Base-by-base conservation (phyloP, 768 basidiomycete genomes). In the Mycena galericulata region DNA sequence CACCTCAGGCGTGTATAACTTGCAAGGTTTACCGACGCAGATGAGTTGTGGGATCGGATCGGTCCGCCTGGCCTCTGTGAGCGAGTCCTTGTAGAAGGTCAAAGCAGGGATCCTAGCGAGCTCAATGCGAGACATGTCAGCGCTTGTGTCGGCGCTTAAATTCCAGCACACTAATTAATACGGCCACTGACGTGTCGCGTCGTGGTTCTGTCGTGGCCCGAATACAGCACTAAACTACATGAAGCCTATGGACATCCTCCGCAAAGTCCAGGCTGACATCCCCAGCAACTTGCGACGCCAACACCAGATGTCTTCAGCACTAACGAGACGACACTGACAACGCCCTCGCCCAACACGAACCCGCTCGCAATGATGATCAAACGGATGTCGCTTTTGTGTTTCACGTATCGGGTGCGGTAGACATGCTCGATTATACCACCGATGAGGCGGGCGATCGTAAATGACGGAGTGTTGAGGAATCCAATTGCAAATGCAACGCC, bases 401-500 rank as follows among this genome's bases (percentile, higher is more conserved):
- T 87, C 27, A 84, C 82, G 73, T 83, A 80, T 40, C 83, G 80
- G 27, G 80, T 86, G 68, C 88, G 86, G 74, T 91, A 95, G 29
- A 88, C 75, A 73, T 91, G 88, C 73, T 97, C 96, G 70, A 94
- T 79, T 68, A 93, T 77, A 3, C 97, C 97, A 40, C 97, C 97
- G 61, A 97, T 85, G 32, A 98, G 83, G 57, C 97, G 89, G 1
- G 97, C 96, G 65, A 98, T 86, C 8, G 95, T 94, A 82, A 98
- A 99, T 4, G 92, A 93, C 4, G 97, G 97, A 0, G 96, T 95
- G 75, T 99, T 99, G 74, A 99, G 83, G 79, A 99, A 98, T 0
- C 97, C 96, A 65, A 98, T 94, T 7, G 96, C 96, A 75, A 98
- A 98, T 2, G 96, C 96, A 41, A 98, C 90, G 26, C 96, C 96